phyloP scores from a whole-genome alignment of 495 filamentous ascomycete genomes.

The Penicillium arizonense region DNA sequence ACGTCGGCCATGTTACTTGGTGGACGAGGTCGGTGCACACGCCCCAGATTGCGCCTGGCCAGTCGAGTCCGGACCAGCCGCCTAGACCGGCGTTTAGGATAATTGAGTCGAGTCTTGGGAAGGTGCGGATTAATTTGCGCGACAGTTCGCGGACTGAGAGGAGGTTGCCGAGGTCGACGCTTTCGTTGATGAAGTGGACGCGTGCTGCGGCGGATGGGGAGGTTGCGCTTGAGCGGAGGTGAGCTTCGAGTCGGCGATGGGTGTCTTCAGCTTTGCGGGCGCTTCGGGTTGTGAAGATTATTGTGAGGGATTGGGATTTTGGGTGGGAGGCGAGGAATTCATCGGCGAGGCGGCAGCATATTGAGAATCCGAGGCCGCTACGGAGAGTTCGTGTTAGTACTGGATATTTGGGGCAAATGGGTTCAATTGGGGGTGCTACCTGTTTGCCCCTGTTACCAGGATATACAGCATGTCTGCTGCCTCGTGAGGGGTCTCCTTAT shows the following conservation, averaged over 20 bases:
- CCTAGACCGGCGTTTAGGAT: slow-evolving; percentile 89
- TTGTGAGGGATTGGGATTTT: slow-evolving; percentile 52
- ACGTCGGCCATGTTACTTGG: slow-evolving; percentile 74
- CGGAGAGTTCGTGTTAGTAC: background rate
- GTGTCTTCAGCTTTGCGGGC: slow-evolving; percentile 45
- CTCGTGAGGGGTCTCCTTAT: slow-evolving; percentile 3
- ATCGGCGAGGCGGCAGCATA: slow-evolving; percentile 82
- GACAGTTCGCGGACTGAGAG: slow-evolving; percentile 53
- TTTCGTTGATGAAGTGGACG: slow-evolving; percentile 48
- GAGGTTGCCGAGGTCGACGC: slow-evolving; percentile 56
- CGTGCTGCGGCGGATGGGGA: slow-evolving; percentile 24
- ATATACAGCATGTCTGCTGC: slow-evolving; percentile 28
- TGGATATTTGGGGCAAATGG: background rate
- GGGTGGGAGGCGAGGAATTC: slow-evolving; percentile 76
- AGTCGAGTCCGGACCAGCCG: slow-evolving; percentile 80
- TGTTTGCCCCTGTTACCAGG: slow-evolving; percentile 53
- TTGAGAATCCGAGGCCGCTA: slow-evolving; percentile 89
- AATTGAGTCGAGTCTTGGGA: slow-evolving; percentile 73
- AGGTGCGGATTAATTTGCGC: slow-evolving; percentile 38
- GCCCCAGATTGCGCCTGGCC: slow-evolving; percentile 57
- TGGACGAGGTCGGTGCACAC: slow-evolving; percentile 64
- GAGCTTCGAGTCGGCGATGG: slow-evolving; percentile 33
- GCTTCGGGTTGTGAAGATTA: slow-evolving; percentile 54
- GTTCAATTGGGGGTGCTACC: slow-evolving; percentile 24
- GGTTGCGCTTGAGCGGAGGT: slow-evolving; percentile 29